Conservation (phyloP, 208 protist species). For the Trypanosoma theileri region DNA sequence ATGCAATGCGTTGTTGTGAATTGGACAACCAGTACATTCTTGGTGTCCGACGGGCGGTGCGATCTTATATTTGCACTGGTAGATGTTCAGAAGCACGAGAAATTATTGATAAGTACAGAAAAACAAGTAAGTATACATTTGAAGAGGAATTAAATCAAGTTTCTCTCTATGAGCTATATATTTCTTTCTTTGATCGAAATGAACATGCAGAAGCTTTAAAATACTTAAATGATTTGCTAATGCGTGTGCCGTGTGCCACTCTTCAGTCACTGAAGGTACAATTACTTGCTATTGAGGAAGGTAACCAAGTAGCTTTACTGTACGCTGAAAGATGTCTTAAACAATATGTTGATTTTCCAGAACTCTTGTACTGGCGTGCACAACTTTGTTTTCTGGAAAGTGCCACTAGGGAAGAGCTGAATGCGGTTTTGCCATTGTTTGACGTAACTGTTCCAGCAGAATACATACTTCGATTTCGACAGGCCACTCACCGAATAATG, state of each 20-base stretch:
- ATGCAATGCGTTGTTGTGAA: constrained; percentile 42
- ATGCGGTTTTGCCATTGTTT: constrained; percentile 32
- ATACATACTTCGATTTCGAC: constrained; percentile 42
- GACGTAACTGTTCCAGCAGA: constrained; percentile 22
- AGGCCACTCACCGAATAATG: constrained; percentile 27
- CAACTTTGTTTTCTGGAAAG: constrained; percentile 53
- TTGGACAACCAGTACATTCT: constrained; percentile 39
- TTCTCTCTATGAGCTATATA: constrained; percentile 46
- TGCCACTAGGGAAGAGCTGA: constrained; percentile 30
- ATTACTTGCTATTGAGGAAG: constrained; percentile 44
- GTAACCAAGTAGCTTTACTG: constrained; percentile 27
- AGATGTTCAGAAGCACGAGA: constrained; percentile 32
- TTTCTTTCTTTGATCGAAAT: constrained; percentile 34
- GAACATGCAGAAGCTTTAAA: constrained; percentile 45
- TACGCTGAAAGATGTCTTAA: constrained; percentile 30
- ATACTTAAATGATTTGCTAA: constrained; percentile 43
- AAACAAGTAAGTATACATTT: constrained; percentile 33
- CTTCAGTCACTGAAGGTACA: constrained; percentile 58
- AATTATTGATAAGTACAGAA: constrained; percentile 29
- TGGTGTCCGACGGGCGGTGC: constrained; percentile 36
- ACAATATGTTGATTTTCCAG: constrained; percentile 37
- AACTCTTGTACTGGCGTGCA: constrained; percentile 43
- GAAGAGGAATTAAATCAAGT: constrained; percentile 35
- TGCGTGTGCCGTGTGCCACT: constrained; percentile 44
- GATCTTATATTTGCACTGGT: constrained; percentile 39